Base-by-base conservation (phyloP, 495 filamentous ascomycete genomes). In the Penicillium diatomitis region DNA sequence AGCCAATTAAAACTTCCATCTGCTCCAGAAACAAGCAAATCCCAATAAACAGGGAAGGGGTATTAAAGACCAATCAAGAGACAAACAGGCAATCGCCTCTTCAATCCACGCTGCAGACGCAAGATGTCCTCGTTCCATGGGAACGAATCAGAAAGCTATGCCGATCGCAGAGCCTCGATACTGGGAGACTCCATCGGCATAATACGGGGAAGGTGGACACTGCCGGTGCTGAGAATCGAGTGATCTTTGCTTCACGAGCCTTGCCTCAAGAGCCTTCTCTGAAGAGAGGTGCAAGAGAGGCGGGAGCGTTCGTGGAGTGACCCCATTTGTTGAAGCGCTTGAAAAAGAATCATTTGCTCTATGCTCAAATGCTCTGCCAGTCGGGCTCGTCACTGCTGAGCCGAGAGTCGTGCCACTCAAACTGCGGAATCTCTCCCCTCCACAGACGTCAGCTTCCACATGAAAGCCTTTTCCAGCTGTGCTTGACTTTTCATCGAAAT, bases 381-480 rank as follows among this genome's bases (percentile, higher is more conserved):
- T 58, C 30, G 60, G 47, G 45, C 51, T 60, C n/a, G 61, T 66
- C 4, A 58, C 49, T 8, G 55, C 55, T 3, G 71, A 68, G 8
- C 52, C 57, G 38, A 69, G 47, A 4, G 71, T 72, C 8, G 67
- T 68, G 10, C 69, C 68, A 43, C 71, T 74, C 32, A 69, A 43
- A 2, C 68, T 71, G 36, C 68, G 71, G 35, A 63, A 58, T 50
- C 65, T 64, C 34, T 64, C 63, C 53, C 64, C 68, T 4, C 44
- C 45, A 27, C 66, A 62, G 12, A 44, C 54, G 28, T 54, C 51
- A 20, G 61, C 62, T 12, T 55, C 51, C 3, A 51, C 48, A 4
- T 57, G 47, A 8, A 49, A 51, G 44, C 40, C 44, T 59, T 61
- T 44, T 30, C 52, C 32, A 32, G 56, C 40, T 11, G 47, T 30